Base-by-base conservation (phyloP, 2,329 filamentous ascomycete genomes). In the Zymoseptoria passerinii region DNA sequence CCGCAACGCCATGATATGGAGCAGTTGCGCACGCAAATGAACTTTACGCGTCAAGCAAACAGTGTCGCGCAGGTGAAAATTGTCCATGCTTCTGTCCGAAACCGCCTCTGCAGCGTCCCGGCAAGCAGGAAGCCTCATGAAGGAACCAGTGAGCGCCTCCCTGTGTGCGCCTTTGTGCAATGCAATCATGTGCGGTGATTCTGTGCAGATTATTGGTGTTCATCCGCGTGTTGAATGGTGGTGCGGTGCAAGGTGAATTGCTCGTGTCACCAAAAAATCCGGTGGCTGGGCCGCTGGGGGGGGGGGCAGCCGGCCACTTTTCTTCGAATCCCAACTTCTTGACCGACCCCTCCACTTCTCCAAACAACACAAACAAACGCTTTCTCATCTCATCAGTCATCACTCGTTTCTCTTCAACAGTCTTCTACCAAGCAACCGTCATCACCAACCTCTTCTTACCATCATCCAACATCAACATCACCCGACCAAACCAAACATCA, bases 381-480 rank as follows among this genome's bases (percentile, higher is more conserved):
- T 57, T 50, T 35, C 18, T 50, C n/a, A n/a, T n/a, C n/a, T n/a
- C n/a, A n/a, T n/a, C 56, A 55, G 28, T 49, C 55, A 58, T 28
- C 60, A 62, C 57, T 56, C 52, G 49, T 52, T 52, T 59, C 59
- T 53, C 28, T 58, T 44, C 56, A 40, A 40, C 35, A 40, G 10
- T 40, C 35, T 40, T 40, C 35, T 40, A 40, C 35, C 35, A 40
- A 40, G 35, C 35, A 40, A 40, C 35, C 9, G 35, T 40, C 35
- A 16, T 40, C 35, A 40, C 51, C 48, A 60, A 50, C 52, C 48
- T 50, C 57, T 59, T 51, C 58, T 50, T 49, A 23, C 51, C 54
- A 48, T 27, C 28, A n/a, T 6, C 44, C 40, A 35, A 48, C 55
- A 57, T 55, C 55, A 58, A 48, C 54, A 51, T 8, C 48, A 50